A percentile compares a stretch with the other conserved stretches of the same genome.
Conservation (phyloP, 164 flowering plant genomes). For the Piper betle region DNA sequence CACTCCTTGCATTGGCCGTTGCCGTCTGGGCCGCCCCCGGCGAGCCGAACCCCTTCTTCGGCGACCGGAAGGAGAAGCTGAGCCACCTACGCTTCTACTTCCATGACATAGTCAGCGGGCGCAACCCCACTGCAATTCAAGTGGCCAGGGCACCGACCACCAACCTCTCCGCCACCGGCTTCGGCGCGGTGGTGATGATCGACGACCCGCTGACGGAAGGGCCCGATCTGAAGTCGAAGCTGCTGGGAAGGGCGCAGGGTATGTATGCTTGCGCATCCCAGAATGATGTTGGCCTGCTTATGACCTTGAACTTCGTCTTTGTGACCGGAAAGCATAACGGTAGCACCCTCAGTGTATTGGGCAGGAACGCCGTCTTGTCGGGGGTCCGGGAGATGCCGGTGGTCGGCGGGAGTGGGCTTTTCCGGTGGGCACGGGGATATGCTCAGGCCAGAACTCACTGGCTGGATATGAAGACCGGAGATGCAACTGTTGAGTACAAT, state of each 20-base stretch:
- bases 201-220: slow-evolving; percentile 20
- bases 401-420: slow-evolving; percentile 6
- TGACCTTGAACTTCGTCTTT: slow-evolving; percentile 19
- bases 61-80: not conserved
- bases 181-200: slow-evolving; percentile 15
- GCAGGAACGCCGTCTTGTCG: not conserved
- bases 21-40: not conserved
- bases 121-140: slow-evolving; percentile 12
- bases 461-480: slow-evolving; percentile 2
- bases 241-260: slow-evolving; percentile 22
- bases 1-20: not conserved
- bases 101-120: slow-evolving; percentile 16
- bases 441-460: slow-evolving; percentile 4
- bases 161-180: slow-evolving; percentile 7
- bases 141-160: slow-evolving; percentile 4
- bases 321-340: slow-evolving; percentile 18
- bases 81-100: not conserved
- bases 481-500: slow-evolving; percentile 9
- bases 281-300: slow-evolving; percentile 11
- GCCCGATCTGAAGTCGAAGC: slow-evolving; percentile 14
- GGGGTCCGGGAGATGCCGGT: slow-evolving; percentile 9
- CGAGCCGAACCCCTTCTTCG: not conserved
- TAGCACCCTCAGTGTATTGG: slow-evolving; percentile 4
- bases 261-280: slow-evolving; percentile 1
- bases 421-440: slow-evolving; percentile 6